A percentile compares a stretch with the other conserved stretches of the same genome.
phyloP scores from a whole-genome alignment of 129 eudicot genomes.

The Tagetes erecta region DNA sequence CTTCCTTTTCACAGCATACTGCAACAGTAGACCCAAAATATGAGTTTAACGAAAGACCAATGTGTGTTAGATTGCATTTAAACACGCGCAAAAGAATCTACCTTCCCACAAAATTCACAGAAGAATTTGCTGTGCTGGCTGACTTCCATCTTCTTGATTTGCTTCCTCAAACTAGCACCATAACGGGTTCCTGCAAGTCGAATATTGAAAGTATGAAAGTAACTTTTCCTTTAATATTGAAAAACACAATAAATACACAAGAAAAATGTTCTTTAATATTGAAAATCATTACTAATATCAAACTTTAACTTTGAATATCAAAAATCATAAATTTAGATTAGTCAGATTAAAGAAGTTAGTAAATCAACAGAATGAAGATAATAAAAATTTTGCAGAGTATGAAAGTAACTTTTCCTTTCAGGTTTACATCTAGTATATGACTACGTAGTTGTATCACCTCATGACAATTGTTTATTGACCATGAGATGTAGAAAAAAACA shows the following conservation, averaged over 20 bases:
- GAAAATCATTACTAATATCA: neutral
- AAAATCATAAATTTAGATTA: neutral
- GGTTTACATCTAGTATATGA: neutral
- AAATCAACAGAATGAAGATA: neutral
- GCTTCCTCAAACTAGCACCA: constrained; percentile 97
- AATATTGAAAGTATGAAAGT: neutral
- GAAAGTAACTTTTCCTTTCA: neutral
- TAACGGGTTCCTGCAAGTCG: constrained; percentile 71
- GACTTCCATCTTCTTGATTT: constrained; percentile 91
- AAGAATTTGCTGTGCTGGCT: constrained; percentile 87
- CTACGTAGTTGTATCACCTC: too few relatives aligned
- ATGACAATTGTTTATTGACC: neutral
- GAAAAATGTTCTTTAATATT: neutral
- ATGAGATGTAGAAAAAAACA: neutral
- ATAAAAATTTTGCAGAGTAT: neutral
- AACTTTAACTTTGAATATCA: neutral
- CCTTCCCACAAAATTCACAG: constrained; percentile 95
- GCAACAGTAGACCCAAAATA: constrained; percentile 8
- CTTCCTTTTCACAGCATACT: constrained; percentile 87
- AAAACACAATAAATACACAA: neutral
- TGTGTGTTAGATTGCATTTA: neutral
- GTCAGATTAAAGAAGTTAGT: neutral
- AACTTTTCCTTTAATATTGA: too few relatives aligned
- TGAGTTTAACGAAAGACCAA: neutral
- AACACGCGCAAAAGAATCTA: constrained; percentile 10